These are phyloP conservation scores for Sphagnum tenellum DNA, from an alignment of 225 moss, liverwort and hornwort species.

Conservation along the genomic window DNA sequence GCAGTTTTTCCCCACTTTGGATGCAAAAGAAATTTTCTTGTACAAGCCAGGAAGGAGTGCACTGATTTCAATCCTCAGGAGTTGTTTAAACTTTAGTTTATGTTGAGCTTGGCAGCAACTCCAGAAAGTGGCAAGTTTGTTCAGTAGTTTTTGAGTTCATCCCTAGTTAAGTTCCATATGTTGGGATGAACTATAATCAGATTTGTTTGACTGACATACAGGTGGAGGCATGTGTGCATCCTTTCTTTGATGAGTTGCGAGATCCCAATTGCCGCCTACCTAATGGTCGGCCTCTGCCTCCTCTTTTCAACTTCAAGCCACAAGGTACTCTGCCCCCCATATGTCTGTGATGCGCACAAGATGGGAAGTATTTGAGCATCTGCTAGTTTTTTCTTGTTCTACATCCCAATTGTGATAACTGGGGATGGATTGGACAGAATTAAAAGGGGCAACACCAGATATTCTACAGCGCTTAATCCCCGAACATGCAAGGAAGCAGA, in stretches of 20 bases:
- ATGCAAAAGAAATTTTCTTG: too few relatives aligned
- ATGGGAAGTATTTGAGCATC: too few relatives aligned
- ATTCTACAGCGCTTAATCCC: conserved; percentile 4
- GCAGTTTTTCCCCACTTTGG: too few relatives aligned
- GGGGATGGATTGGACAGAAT: not conserved
- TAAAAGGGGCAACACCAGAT: conserved; percentile 5
- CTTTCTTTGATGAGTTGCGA: conserved; percentile 56
- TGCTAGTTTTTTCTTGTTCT: not conserved
- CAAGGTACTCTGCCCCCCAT: conserved; percentile 22
- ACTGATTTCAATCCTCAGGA: too few relatives aligned
- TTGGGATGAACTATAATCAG: not conserved
- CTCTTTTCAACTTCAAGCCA: conserved; percentile 54
- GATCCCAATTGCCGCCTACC: conserved; percentile 48
- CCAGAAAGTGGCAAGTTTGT: too few relatives aligned
- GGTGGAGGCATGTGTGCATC: conserved; percentile 58
- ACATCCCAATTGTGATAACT: not conserved
- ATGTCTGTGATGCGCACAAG: too few relatives aligned
- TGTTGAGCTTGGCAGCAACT: too few relatives aligned
- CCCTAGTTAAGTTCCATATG: too few relatives aligned
- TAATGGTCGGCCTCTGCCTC: conserved; percentile 44
- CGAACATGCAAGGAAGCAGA: conserved; percentile 9
- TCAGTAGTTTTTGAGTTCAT: too few relatives aligned
- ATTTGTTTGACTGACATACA: conserved; percentile 4
- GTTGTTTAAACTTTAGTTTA: too few relatives aligned
- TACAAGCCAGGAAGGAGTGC: too few relatives aligned